phyloP scores from a whole-genome alignment of 2,329 filamentous ascomycete species.

The Aspergillus novofumigatus region DNA sequence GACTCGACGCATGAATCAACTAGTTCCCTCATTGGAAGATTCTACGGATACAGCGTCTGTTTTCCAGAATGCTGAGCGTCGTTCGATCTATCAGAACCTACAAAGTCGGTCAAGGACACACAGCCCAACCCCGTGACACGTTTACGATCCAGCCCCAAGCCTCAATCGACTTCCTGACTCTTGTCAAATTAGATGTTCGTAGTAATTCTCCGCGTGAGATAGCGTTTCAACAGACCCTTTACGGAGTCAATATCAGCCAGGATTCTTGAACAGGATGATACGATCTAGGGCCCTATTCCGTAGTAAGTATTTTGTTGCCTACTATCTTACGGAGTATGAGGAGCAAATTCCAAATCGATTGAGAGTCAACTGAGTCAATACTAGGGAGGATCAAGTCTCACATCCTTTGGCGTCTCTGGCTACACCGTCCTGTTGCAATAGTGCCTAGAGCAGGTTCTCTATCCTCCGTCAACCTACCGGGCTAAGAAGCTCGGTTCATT shows the following conservation, averaged over 20 bases:
- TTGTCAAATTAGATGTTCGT: neutral
- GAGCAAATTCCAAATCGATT: neutral
- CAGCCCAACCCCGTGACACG: slow-evolving; percentile 6
- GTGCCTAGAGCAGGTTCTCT: no score
- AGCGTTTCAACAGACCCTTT: neutral
- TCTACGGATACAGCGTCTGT: neutral
- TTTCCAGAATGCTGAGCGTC: neutral
- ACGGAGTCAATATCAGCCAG: neutral
- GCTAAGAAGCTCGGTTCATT: neutral
- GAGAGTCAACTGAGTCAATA: neutral
- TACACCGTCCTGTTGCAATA: neutral
- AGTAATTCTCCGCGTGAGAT: slow-evolving; percentile 8
- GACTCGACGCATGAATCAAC: neutral
- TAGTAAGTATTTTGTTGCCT: neutral
- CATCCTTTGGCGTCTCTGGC: neutral
- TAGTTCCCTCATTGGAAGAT: neutral
- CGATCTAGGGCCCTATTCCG: no score
- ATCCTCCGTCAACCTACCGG: no score
- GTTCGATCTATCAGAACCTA: slow-evolving; percentile 5
- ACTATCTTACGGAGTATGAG: neutral
- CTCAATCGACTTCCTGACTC: neutral
- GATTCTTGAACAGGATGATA: neutral
- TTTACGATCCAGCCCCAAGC: slow-evolving; percentile 1
- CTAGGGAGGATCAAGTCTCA: neutral
- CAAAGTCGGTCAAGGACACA: slow-evolving; percentile 5